Conservation (phyloP, 2,329 filamentous ascomycete genomes). For the Ceratocystis alfenasii region DNA sequence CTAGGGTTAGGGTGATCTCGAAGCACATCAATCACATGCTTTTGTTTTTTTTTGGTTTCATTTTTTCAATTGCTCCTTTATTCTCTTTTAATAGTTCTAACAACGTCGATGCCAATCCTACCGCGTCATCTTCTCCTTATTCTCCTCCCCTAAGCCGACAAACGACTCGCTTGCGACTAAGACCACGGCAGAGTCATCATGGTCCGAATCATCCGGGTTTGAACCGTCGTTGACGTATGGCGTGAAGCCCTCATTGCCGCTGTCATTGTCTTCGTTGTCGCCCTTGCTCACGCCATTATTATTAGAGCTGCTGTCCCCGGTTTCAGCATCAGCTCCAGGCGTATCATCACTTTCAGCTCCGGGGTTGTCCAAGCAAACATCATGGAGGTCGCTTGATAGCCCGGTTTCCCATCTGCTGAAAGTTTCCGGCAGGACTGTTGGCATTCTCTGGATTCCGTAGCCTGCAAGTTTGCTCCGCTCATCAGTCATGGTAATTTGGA, state of each 20-base stretch:
- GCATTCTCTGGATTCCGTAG: not conserved
- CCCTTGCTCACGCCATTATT: not conserved
- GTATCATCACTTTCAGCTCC: not conserved
- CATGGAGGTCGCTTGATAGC: too few relatives aligned
- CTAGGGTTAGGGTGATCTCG: not conserved
- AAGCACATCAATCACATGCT: not conserved
- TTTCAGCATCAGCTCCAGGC: not conserved
- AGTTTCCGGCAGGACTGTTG: too few relatives aligned
- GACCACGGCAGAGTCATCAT: constrained; percentile 1
- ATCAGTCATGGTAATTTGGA: not conserved
- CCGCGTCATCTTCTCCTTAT: not conserved
- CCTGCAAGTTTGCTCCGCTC: not conserved
- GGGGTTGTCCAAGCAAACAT: too few relatives aligned
- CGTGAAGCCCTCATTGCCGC: not conserved
- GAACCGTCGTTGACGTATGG: not conserved
- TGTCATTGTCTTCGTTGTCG: not conserved
- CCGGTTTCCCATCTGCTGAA: too few relatives aligned
- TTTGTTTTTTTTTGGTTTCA: too few relatives aligned
- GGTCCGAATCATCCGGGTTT: not conserved
- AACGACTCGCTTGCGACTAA: not conserved
- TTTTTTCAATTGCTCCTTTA: not conserved
- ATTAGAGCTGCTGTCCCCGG: not conserved
- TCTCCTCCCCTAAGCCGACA: not conserved
- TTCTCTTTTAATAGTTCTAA: not conserved
- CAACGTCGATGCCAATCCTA: not conserved